Evolutionary conservation across 129 eudicot genomes (phyloP), one percentile per base, ranked within the genome.

Genomic region (Pittosporum tobira): DNA sequence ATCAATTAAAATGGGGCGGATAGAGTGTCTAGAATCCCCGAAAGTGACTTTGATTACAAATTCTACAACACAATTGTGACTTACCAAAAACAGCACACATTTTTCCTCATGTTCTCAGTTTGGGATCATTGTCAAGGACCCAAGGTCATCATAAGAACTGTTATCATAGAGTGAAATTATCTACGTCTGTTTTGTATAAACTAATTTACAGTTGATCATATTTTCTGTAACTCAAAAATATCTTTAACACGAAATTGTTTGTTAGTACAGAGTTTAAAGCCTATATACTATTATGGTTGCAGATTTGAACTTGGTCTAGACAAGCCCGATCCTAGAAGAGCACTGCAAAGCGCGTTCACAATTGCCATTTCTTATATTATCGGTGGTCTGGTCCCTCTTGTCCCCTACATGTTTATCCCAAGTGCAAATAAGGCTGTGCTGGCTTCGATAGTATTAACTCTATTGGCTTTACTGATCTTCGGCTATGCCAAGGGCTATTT

Each of bases 251-350:
- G 1, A 3, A 31, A 12, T 18, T 37, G 29, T 54, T 16, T 3
- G 1, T 27, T 16, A 4, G 22, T 14, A 3, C 28, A 54, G 29
- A 15, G 14, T 54, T 54, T 5, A 6, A 36, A 7, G 43, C 9
- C 21, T 0, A n/a, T 31, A 19, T n/a, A n/a, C n/a, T n/a, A 18
- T 15, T 31, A n/a, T 54, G 11, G 45, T 56, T 75, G 65, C 65
- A 73, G 81, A 66, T 70, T 79, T 71, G 77, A 70, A 52, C 77
- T 79, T 16, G 74, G 61, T 23, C 27, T 56, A 31, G 45, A 56
- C 16, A 56, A 90, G 68, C 95, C 97, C 13, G 84, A 90, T 59
- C 97, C 97, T 63, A 85, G 73, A 69, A 75, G 97, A 69, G 95
- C 97, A 45, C 64, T 90, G 13, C 84, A 78, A 13, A 90, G 97